Evolutionary conservation across 2,329 filamentous ascomycete genomes (phyloP), one percentile per base, ranked within the genome.

Genomic region (Ophiognomonia clavigignenti-juglandacearum): DNA sequence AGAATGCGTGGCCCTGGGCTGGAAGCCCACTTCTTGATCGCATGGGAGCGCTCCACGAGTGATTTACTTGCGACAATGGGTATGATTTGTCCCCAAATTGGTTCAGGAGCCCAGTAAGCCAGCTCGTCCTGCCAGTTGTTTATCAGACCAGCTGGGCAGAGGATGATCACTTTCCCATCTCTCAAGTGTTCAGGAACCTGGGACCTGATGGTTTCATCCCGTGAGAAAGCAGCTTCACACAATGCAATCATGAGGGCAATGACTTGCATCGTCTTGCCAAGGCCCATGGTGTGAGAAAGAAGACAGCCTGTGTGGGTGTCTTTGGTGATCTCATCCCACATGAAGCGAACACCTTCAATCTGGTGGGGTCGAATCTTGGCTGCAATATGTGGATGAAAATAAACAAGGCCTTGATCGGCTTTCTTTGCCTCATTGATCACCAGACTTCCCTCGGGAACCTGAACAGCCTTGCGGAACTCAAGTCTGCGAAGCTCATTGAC

Each of bases 211-310:
- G 69, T 62, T 1, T 67, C 63, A 45, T 90, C 77, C 0, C 62
- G 24, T 0, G 86, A 91, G 4, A 80, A 74, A 3, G 88, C 80
- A 55, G 87, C 77, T 4, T 82, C 73, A n/a, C n/a, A n/a, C 51
- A 96, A 78, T 0, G 87, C 83, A 14, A 86, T 76, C 6, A 96
- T 75, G n/a, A 96, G 69, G 1, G 88, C 86, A 50, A 96, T 88
- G 6, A 89, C 80, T 67, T 96, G 90, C 83, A 95, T 89, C 0
- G 90, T 95, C 68, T 96, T 96, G 14, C 90, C 90, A 3, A 96
- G 68, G 2, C 91, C 91, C 90, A 96, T 96, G 0, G 87, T 88
- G 62, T 96, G 90, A 6, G 90, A 86, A 18, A 96, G 72, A 11
- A 95, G 73, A 59, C 88, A 95, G 3, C 90, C 90, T 63, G 90